Percentiles rank a stretch among this genome's conserved stretches.
Evolutionary conservation across 2,329 filamentous ascomycete species (phyloP).

Genomic region (Onygenales sp.): DNA sequence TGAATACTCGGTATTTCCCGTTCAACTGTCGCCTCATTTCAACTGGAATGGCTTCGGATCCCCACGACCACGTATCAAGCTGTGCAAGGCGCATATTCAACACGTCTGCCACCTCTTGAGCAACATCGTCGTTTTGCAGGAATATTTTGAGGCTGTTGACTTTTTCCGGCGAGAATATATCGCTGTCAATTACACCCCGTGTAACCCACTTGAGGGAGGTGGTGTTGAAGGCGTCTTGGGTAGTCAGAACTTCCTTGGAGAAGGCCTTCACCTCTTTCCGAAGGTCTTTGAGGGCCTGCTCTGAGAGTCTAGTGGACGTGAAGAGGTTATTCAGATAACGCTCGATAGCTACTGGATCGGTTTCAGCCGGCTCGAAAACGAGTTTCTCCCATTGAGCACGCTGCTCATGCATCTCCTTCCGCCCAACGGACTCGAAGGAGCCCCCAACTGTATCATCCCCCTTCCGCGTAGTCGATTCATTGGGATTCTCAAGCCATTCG

Average conservation of each 20-base stretch:
- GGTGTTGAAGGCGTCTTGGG: constrained; percentile 31
- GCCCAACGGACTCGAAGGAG: constrained; percentile 40
- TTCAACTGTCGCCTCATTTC: constrained; percentile 46
- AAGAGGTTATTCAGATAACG: constrained; percentile 46
- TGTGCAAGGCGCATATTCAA: constrained; percentile 46
- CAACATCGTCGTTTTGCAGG: constrained; percentile 38
- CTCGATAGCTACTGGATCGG: constrained; percentile 38
- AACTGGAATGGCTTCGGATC: constrained; percentile 34
- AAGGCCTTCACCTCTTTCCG: constrained; percentile 31
- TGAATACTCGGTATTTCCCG: constrained; percentile 50
- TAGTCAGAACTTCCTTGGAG: constrained; percentile 19
- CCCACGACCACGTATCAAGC: constrained; percentile 46
- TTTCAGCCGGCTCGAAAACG: constrained; percentile 43
- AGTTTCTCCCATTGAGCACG: constrained; percentile 46
- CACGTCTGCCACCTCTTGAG: constrained; percentile 47
- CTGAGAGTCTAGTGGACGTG: constrained; percentile 28
- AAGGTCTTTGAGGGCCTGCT: constrained; percentile 35
- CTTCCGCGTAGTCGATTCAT: constrained; percentile 12
- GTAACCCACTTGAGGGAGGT: constrained; percentile 37
- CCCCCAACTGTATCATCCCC: constrained; percentile 22
- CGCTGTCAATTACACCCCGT: constrained; percentile 39
- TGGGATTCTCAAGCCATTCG: constrained; percentile 41
- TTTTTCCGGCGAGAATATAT: constrained; percentile 46
- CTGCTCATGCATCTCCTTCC: constrained; percentile 45
- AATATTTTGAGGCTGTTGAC: constrained; percentile 42